Evolutionary conservation across 352 stramenopile species (phyloP).

Genomic region (Phytophthora tubulina): DNA sequence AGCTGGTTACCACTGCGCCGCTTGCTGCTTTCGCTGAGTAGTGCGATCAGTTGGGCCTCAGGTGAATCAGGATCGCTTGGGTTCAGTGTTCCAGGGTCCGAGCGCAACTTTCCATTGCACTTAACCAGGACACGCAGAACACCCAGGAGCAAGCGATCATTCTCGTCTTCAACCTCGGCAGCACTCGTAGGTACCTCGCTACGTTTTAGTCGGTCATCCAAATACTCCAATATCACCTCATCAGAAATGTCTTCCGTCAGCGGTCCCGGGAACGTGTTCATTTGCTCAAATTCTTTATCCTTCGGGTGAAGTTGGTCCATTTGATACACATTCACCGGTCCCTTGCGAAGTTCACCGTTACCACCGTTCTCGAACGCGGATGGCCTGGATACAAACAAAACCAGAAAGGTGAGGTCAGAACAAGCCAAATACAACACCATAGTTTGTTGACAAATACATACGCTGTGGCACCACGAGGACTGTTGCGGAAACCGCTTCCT

Average conservation of each 20-base stretch:
- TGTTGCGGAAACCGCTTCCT: constrained; percentile 68
- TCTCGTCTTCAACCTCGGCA: constrained; percentile 52
- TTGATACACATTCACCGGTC: constrained; percentile 79
- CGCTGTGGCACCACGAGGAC: constrained; percentile 57
- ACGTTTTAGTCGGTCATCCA: constrained; percentile 67
- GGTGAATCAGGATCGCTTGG: constrained; percentile 68
- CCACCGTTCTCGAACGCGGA: constrained; percentile 62
- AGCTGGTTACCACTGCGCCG: constrained; percentile 63
- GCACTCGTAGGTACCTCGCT: constrained; percentile 26
- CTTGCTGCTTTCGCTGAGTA: constrained; percentile 77
- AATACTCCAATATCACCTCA: constrained; percentile 72
- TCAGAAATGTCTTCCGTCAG: constrained; percentile 71
- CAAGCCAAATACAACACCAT: constrained; percentile 5
- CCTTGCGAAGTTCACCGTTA: constrained; percentile 80
- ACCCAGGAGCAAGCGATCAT: constrained; percentile 75
- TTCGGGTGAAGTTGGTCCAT: constrained; percentile 86
- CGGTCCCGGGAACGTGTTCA: constrained; percentile 83
- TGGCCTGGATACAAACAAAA: constrained; percentile 40
- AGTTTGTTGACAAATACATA: constrained; percentile 39
- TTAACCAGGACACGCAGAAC: constrained; percentile 81
- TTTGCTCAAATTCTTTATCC: constrained; percentile 70
- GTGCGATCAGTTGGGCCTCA: constrained; percentile 69
- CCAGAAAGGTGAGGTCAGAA: constrained; percentile 20
- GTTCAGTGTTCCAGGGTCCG: constrained; percentile 46
- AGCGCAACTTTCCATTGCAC: constrained; percentile 81